A percentile compares a stretch with the other conserved stretches of the same genome.
Conservation (phyloP, 805 yeast species). For the Isabelozyma heimii region DNA sequence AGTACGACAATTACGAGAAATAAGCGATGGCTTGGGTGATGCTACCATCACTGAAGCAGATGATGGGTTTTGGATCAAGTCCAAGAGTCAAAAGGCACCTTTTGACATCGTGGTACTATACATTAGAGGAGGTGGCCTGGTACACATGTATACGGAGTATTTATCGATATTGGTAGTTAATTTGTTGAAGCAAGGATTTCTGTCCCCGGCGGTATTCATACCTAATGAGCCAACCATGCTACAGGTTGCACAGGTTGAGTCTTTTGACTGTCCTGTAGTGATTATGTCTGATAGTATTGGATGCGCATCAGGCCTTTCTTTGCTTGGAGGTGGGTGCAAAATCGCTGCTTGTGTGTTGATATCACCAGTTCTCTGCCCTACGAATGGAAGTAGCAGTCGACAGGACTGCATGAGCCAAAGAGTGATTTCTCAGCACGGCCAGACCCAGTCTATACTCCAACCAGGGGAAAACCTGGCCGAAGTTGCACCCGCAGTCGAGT, state of each 20-base stretch:
- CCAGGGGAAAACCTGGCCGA: too few species aligned
- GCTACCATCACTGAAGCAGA: slow-evolving; percentile 13
- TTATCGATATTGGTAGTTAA: slow-evolving; percentile 38
- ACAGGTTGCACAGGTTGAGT: background rate
- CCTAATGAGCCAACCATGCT: slow-evolving; percentile 8
- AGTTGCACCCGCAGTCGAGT: too few species aligned
- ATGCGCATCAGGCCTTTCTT: slow-evolving; percentile 27
- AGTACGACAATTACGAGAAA: slow-evolving; percentile 26
- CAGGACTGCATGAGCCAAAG: background rate
- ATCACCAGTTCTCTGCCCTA: slow-evolving; percentile 20
- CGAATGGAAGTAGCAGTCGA: background rate
- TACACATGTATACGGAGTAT: slow-evolving; percentile 46
- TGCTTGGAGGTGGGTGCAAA: background rate
- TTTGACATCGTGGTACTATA: slow-evolving; percentile 44
- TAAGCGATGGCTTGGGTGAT: slow-evolving; percentile 32
- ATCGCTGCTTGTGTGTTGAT: slow-evolving; percentile 17
- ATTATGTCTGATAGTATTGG: slow-evolving; percentile 50
- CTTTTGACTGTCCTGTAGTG: slow-evolving; percentile 14
- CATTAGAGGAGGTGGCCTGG: slow-evolving; percentile 45
- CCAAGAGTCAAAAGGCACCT: slow-evolving; percentile 12
- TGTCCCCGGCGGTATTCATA: slow-evolving; percentile 44
- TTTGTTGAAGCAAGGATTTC: slow-evolving; percentile 47
- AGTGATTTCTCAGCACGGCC: too few species aligned
- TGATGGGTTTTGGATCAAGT: slow-evolving; percentile 29
- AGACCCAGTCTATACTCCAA: too few species aligned